A percentile compares a stretch with the other conserved stretches of the same genome.
These are phyloP conservation scores for Whalleya microplaca DNA, from an alignment of 2,329 filamentous ascomycete genomes.

Conservation along the genomic window DNA sequence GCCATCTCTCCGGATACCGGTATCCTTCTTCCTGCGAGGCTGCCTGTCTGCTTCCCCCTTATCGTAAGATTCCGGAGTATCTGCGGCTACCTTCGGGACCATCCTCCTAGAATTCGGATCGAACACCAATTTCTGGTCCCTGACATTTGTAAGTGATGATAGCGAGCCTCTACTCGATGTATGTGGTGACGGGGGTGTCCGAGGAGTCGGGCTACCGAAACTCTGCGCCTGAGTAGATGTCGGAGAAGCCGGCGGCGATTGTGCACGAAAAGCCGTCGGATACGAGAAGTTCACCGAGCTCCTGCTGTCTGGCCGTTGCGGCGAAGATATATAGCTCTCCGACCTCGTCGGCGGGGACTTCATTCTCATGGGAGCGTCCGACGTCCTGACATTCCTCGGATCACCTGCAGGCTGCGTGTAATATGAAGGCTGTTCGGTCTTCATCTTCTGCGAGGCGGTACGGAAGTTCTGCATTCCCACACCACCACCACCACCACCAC, in stretches of 20 bases:
- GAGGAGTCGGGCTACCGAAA: conserved; percentile 18
- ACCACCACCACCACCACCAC: no score
- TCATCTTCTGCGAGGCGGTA: conserved; percentile 57
- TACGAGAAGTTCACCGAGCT: conserved; percentile 63
- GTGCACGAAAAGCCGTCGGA: conserved; percentile 48
- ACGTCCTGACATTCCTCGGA: conserved; percentile 48
- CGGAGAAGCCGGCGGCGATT: conserved; percentile 44
- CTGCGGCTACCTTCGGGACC: conserved; percentile 47
- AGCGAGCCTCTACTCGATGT: conserved; percentile 31
- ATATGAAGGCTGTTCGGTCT: conserved; percentile 50
- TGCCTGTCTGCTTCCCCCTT: conserved; percentile 45
- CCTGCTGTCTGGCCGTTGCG: conserved; percentile 52
- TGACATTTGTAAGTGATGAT: conserved; percentile 19
- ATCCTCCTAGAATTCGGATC: conserved; percentile 69
- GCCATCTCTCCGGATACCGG: conserved; percentile 42
- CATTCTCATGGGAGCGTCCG: conserved; percentile 46
- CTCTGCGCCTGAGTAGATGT: conserved; percentile 25
- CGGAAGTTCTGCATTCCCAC: conserved; percentile 54
- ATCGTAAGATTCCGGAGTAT: conserved; percentile 46
- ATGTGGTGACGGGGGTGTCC: conserved; percentile 20
- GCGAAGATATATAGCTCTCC: conserved; percentile 32
- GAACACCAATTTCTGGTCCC: conserved; percentile 53
- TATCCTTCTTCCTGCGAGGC: conserved; percentile 46
- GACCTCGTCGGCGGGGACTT: conserved; percentile 38
- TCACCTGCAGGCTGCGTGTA: conserved; percentile 52